These are phyloP conservation scores for Chalciporus sphaerocephalus DNA, from an alignment of 768 basidiomycete genomes.

Conservation along the genomic window DNA sequence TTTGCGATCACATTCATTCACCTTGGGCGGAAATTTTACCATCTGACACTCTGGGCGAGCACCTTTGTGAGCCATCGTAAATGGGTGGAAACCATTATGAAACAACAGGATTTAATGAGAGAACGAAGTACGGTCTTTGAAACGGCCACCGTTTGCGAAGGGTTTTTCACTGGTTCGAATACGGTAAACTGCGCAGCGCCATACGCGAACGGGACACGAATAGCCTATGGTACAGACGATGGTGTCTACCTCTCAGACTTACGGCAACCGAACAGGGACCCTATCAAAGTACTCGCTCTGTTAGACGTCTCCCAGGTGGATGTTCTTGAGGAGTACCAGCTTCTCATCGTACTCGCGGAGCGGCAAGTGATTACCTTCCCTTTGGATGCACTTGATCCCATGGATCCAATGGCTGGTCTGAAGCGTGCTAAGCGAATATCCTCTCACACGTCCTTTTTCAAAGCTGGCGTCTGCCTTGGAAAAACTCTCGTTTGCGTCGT, in stretches of 20 bases:
- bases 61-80: constrained; percentile 83
- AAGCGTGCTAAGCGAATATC: constrained; percentile 95
- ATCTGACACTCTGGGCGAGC: constrained; percentile 86
- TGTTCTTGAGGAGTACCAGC: constrained; percentile 91
- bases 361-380: constrained; percentile 96
- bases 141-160: constrained; percentile 76
- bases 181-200: constrained; percentile 91
- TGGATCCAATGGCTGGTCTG: constrained; percentile 85
- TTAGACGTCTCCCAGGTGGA: constrained; percentile 93
- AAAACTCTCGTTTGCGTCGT: constrained; percentile 93
- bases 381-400: constrained; percentile 83
- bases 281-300: constrained; percentile 84
- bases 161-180: constrained; percentile 80
- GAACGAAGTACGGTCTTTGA: constrained; percentile 87
- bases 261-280: constrained; percentile 69
- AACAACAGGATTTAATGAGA: constrained; percentile 81
- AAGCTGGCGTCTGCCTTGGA: constrained; percentile 88
- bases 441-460: constrained; percentile 96
- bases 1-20: constrained; percentile 92
- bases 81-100: constrained; percentile 89
- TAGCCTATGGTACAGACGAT: constrained; percentile 97
- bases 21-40: constrained; percentile 89
- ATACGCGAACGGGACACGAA: constrained; percentile 70
- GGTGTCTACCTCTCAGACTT: constrained; percentile 94
- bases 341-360: constrained; percentile 99